Evolutionary conservation across 768 basidiomycete species (phyloP).

Genomic region (Leccinum disarticulatum): DNA sequence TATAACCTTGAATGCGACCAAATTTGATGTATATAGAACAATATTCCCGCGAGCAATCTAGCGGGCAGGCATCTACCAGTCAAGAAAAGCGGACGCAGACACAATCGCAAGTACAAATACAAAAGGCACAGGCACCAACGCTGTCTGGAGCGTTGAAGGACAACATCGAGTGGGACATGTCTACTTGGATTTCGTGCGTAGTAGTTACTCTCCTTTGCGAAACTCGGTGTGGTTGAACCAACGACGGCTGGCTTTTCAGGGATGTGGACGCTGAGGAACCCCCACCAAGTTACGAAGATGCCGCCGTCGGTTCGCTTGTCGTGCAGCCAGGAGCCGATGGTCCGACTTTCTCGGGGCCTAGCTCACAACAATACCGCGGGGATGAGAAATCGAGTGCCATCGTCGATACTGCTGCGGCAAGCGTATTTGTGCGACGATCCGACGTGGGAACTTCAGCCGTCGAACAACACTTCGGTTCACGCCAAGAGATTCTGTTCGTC

Average conservation of each 20-base stretch:
- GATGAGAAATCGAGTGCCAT: slow-evolving; percentile 1
- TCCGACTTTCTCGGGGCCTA: not conserved
- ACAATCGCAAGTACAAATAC: not conserved
- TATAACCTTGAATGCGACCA: not conserved
- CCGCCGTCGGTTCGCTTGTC: not conserved
- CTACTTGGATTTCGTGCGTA: slow-evolving; percentile 7
- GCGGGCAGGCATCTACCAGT: not conserved
- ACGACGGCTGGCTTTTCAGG: not conserved
- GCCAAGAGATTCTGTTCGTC: not conserved
- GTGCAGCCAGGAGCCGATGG: not conserved
- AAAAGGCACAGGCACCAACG: not conserved
- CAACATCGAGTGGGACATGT: not conserved
- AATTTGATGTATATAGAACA: not conserved
- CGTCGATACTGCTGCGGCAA: not conserved
- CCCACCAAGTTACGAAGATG: slow-evolving; percentile 19
- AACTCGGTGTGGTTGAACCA: not conserved
- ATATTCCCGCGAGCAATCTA: not conserved
- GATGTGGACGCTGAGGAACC: slow-evolving; percentile 1
- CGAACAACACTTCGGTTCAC: not conserved
- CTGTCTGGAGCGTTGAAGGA: not conserved
- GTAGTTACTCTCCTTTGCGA: not conserved
- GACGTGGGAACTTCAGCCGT: not conserved
- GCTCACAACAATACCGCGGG: not conserved
- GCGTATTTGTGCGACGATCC: not conserved
- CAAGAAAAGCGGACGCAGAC: not conserved